These are phyloP conservation scores for Orobanche coerulescens DNA, from an alignment of 257 asterid species.

Conservation along the genomic window DNA sequence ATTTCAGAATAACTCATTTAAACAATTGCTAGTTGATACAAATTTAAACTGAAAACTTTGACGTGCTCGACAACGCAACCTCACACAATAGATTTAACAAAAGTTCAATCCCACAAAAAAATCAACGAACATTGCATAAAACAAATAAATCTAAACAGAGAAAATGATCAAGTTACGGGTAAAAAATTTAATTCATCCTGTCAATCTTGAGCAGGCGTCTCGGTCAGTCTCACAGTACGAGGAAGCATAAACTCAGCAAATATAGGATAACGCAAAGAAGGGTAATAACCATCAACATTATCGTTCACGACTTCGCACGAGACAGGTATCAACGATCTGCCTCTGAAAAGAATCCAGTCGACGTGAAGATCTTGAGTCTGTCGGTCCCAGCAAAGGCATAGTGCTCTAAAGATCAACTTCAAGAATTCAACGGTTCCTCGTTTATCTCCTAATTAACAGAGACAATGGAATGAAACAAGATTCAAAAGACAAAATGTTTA, in stretches of 20 bases:
- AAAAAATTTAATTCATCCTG: too few species aligned
- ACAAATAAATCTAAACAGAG: too few species aligned
- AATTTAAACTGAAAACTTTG: too few species aligned
- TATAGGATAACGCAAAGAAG: slow-evolving; percentile 86
- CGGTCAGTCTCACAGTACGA: slow-evolving; percentile 65
- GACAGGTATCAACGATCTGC: slow-evolving; percentile 73
- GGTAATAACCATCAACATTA: slow-evolving; percentile 80
- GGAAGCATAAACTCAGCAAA: slow-evolving; percentile 88
- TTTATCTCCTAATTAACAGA: slow-evolving; percentile 62
- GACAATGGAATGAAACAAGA: not conserved
- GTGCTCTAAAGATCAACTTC: slow-evolving; percentile 79
- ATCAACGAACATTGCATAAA: too few species aligned
- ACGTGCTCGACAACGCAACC: too few species aligned
- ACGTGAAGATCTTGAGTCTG: slow-evolving; percentile 94
- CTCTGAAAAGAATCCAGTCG: slow-evolving; percentile 95
- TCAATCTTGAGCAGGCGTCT: slow-evolving; percentile 50
- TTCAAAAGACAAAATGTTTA: not conserved
- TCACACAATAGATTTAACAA: too few species aligned
- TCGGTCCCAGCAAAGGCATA: slow-evolving; percentile 99
- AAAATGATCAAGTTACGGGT: too few species aligned
- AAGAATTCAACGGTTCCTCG: slow-evolving; percentile 84
- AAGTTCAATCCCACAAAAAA: too few species aligned
- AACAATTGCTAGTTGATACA: too few species aligned
- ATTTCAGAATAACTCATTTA: too few species aligned
- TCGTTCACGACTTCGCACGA: slow-evolving; percentile 90